Evolutionary conservation across 1,139 yeast genomes (phyloP), one percentile per base, ranked within the genome.

Genomic region (Hyphopichia fennica): DNA sequence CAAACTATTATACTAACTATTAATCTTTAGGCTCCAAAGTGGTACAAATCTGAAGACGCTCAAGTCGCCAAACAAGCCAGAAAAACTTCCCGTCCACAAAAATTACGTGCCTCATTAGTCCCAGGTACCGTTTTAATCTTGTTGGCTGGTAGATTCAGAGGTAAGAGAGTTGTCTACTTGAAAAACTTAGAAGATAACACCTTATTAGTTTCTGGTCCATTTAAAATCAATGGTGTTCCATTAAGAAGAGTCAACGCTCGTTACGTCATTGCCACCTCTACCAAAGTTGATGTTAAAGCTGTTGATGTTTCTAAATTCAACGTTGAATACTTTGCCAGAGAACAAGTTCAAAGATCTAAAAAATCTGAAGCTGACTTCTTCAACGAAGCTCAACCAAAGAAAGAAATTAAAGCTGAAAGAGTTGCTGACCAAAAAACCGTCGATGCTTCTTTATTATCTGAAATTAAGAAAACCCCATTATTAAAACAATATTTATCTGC

Each of bases 171-270:
- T 65, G 98, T 93, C 55, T 88, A 87, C 90, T 86, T 93, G 74
- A 93, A 93, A 87, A 79, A 86, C 78, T 84, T 95, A 72, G 98
- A 90, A 80, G 99, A 95, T 85, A 89, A 88, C 91, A 93, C 98
- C 58, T 82, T 95, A 69, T 87, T 93, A 72, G 96, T 93, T 57
- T 79, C 97, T 53, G 99, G 99, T 72, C 99, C 99, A 69, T 95
- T 93, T 96, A 95, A 93, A 86, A 89, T 93, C 67, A 95, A 95
- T 79, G 99, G 99, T 83, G 99, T 93, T 61, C 99, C 99, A 75
- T 85, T 93, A 75, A 89, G 97, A 85, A 89, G 99, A 84, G 98
- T 93, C 59, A 93, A 93, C 77, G 85, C 98, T 64, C 90, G 96
- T 77, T 95, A 93, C 80, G 98, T 93, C 65, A 93, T 93, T 78